phyloP scores from a whole-genome alignment of 2,329 filamentous ascomycete genomes.

The Verticillium alfalfae region DNA sequence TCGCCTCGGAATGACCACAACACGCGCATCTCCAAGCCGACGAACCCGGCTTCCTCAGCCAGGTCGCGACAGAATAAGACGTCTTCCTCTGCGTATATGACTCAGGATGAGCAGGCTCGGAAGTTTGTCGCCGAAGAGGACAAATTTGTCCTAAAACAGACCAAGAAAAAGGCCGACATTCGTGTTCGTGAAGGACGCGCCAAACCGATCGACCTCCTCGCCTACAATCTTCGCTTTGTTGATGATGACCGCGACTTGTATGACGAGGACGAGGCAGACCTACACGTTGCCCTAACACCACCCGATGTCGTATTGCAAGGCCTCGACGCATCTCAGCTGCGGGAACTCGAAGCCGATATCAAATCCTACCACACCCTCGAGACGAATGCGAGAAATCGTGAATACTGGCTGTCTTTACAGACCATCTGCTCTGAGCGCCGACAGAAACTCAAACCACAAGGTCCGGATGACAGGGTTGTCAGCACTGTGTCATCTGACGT shows the following conservation, averaged over 20 bases:
- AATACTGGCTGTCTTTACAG: constrained; percentile 91
- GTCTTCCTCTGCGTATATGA: constrained; percentile 43
- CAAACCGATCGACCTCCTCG: constrained; percentile 88
- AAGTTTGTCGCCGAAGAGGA: constrained; percentile 93
- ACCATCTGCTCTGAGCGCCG: constrained; percentile 74
- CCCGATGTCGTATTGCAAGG: constrained; percentile 77
- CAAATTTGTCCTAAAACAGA: constrained; percentile 90
- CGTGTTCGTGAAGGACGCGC: constrained; percentile 86
- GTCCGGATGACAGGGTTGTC: constrained; percentile 66
- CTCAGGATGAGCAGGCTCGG: constrained; percentile 71
- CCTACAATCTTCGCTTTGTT: constrained; percentile 83
- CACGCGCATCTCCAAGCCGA: constrained; percentile 51
- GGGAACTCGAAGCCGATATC: constrained; percentile 78
- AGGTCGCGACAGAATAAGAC: constrained; percentile 18
- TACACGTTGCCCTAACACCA: constrained; percentile 68
- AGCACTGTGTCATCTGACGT: constrained; percentile 82
- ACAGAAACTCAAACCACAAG: constrained; percentile 57
- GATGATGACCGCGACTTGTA: constrained; percentile 80
- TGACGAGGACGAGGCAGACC: constrained; percentile 75
- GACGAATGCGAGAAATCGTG: constrained; percentile 67
- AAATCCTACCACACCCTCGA: constrained; percentile 75
- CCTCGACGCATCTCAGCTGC: constrained; percentile 60
- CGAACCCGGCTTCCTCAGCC: constrained; percentile 23
- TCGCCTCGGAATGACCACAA: constrained; percentile 50
- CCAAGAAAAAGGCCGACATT: constrained; percentile 96